Evolutionary conservation across 2,329 filamentous ascomycete genomes (phyloP).

Genomic region (Cryphonectria radicalis): DNA sequence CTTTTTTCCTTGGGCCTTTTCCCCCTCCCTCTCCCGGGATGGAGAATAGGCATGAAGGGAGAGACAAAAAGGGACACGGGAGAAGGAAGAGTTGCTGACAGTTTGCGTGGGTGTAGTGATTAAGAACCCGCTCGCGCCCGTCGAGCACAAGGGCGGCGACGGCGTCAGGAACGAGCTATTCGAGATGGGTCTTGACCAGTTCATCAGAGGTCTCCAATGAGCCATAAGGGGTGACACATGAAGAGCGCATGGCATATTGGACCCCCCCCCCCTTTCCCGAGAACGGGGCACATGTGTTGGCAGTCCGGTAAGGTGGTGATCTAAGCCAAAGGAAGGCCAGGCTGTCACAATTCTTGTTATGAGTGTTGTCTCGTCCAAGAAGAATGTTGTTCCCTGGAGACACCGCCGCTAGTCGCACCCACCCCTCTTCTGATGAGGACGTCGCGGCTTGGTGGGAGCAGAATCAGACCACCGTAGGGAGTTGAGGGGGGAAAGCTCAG

Average conservation of each 20-base stretch:
- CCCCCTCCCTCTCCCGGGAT: not conserved
- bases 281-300: not conserved
- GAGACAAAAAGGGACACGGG: not conserved
- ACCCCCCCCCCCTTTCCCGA: not conserved
- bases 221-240: not conserved
- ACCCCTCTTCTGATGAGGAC: not conserved
- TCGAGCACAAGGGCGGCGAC: conserved; percentile 69
- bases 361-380: not conserved
- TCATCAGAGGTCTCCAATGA: conserved; percentile 63
- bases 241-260: not conserved
- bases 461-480: not conserved
- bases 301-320: not conserved
- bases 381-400: not conserved
- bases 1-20: too few species aligned
- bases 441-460: not conserved
- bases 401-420: not conserved
- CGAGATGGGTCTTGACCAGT: conserved; percentile 75
- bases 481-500: not conserved
- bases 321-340: not conserved
- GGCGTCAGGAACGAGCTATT: conserved; percentile 75
- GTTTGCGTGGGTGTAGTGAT: conserved; percentile 53
- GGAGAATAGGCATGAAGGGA: not conserved
- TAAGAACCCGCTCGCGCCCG: conserved; percentile 71
- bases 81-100: conserved; percentile 29
- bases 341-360: not conserved